Evolutionary conservation across 306 rosid genomes (phyloP), one percentile per base, ranked within the genome.

Genomic region (Cicer chorassanicum): DNA sequence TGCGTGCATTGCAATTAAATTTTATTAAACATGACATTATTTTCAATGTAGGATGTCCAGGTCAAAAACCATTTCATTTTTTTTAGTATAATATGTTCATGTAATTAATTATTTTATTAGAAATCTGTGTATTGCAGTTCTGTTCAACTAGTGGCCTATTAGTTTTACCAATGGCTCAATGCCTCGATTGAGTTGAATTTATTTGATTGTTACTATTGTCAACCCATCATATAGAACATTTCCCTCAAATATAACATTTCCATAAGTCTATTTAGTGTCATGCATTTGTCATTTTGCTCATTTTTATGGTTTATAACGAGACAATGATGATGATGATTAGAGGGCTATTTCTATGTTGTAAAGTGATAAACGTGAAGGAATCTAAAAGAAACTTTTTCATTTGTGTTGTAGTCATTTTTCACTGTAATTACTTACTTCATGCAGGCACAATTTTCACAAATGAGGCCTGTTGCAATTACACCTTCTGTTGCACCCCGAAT

Each of bases 361-460:
- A 24, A 24, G 46, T 45, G 8, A 18, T 34, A 48, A 62, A 48
- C 53, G 40, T 19, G 8, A 38, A 9, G 1, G 10, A 21, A 6
- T 29, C 36, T 29, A 3, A 29, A 4, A 29, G 36, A 29, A 29
- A 29, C n/a, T 48, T 78, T 36, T 51, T 0, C 29, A 21, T 15
- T 6, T 18, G 9, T 40, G 38, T 14, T 65, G 10, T 75, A 9
- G 45, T 8, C 3, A 6, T 36, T 34, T 34, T 40, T 44, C 40
- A 51, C 12, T n/a, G 13, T 14, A 8, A 56, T 70, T 39, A 29
- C 44, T 41, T 15, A 12, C 13, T 50, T 49, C 56, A 15, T 46
- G 15, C 80, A 90, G 96, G 96, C 90, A 6, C 96, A 90, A 11
- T 90, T 90, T 83, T 81, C 92, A 14, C 92, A 86, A 53, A 89